These are phyloP conservation scores for Tanacetum coccineum DNA, from an alignment of 129 eudicot species.

Conservation along the genomic window DNA sequence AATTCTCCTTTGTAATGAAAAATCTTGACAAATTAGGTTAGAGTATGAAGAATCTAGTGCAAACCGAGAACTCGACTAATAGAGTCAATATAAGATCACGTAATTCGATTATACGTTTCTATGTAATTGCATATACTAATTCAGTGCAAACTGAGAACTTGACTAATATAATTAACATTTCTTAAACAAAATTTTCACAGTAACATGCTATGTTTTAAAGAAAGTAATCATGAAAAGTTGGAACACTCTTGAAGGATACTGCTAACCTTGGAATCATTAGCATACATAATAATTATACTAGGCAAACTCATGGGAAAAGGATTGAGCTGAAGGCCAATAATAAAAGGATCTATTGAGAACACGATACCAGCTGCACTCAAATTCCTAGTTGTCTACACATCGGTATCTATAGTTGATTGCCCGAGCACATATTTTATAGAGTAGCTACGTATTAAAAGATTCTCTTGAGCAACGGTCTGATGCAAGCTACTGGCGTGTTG, in stretches of 20 bases:
- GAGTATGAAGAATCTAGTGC: no score
- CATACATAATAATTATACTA: slow-evolving; percentile 76
- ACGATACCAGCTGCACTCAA: slow-evolving; percentile 94
- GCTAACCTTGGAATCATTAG: slow-evolving; percentile 90
- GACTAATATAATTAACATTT: no score
- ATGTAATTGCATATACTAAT: no score
- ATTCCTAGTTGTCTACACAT: slow-evolving; percentile 69
- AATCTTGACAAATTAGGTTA: no score
- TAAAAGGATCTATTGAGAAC: slow-evolving; percentile 94
- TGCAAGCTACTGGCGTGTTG: no score
- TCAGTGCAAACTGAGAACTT: no score
- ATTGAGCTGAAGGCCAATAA: slow-evolving; percentile 93
- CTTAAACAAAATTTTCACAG: no score
- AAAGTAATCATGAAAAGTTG: slow-evolving; percentile 18
- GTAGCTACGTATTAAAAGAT: slow-evolving; percentile 81
- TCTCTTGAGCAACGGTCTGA: background rate
- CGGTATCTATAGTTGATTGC: slow-evolving; percentile 76
- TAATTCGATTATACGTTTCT: no score
- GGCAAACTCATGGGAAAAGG: slow-evolving; percentile 90
- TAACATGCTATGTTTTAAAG: background rate
- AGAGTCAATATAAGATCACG: no score
- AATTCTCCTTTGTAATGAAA: no score
- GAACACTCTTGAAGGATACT: slow-evolving; percentile 15
- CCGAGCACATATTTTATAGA: slow-evolving; percentile 92
- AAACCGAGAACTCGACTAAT: no score